Evolutionary conservation across 345 rosid genomes (phyloP).

Genomic region (Brassica napus): DNA sequence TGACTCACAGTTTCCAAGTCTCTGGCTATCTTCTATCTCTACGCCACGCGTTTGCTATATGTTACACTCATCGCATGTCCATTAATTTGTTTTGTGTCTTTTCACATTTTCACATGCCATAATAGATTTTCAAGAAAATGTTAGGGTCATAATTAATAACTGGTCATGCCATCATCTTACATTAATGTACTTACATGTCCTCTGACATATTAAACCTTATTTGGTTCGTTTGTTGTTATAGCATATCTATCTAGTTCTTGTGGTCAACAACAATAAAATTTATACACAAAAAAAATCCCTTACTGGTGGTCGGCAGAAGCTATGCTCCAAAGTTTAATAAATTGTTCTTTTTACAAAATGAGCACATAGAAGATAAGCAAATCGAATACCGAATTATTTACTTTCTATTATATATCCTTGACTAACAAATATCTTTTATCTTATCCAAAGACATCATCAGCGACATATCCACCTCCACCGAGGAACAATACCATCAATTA

Average conservation of each 20-base stretch:
- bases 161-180: slow-evolving; percentile 23
- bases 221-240: background rate
- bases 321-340: slow-evolving; percentile 5
- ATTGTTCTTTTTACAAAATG: background rate
- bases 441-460: slow-evolving; percentile 23
- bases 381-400: background rate
- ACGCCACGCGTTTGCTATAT: slow-evolving; percentile 29
- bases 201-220: background rate
- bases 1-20: slow-evolving; percentile 6
- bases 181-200: slow-evolving; percentile 1
- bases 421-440: slow-evolving; percentile 33
- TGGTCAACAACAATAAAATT: no score
- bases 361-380: background rate
- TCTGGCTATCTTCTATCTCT: background rate
- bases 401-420: background rate
- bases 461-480: slow-evolving; percentile 36
- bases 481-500: slow-evolving; percentile 34
- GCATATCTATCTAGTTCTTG: no score
- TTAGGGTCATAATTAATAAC: slow-evolving; percentile 4
- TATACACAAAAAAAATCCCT: no score
- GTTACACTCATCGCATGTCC: background rate
- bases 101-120: background rate
- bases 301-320: slow-evolving; percentile 19
- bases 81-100: background rate
- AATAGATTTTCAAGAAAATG: background rate